Base-by-base conservation (phyloP, 345 rosid species). In the Heritiera littoralis region DNA sequence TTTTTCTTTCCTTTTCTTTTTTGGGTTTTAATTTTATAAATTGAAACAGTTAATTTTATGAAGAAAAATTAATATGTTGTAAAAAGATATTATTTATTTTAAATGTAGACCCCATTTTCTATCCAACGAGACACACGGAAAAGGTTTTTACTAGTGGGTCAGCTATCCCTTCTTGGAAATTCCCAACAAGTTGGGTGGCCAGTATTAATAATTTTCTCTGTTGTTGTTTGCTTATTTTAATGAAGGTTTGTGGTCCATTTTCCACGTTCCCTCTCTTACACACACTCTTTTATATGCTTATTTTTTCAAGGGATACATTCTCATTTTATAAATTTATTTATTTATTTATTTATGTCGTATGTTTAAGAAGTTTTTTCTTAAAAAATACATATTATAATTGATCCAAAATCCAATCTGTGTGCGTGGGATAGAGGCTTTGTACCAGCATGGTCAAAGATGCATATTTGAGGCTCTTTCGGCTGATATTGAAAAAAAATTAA, bases 181-280 rank as follows among this genome's bases (percentile, higher is more conserved):
- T 80, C 89, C 86, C 90, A 87, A 84, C 96, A 88, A 89, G 90
- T 86, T 90, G 88, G 93, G 88, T 90, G 85, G n/a, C 77, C 86
- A 82, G 75, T 51, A 80, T 85, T 88, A 77, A 83, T 87, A 82
- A 72, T 41, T 86, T 77, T 30, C 71, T 78, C 69, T 61, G 6
- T 40, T 40, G 35, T 78, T 40, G 78, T 79, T 54, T 87, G 78
- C 77, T 79, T 86, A 81, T 91, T 86, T 85, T 80, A 66, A 73
- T 85, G 80, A 84, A 63, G 74, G 79, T 72, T 60, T 74, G 97
- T 88, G 93, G 92, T 88, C 98, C 95, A 82, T 76, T 84, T 35
- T 35, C 92, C 86, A 88, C 81, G 84, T 85, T 86, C 82, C 81
- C 81, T 69, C 81, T 80, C 83, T 43, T 77, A 67, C 82, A 82